These are phyloP conservation scores for Ophiosphaerella korrae DNA, from an alignment of 2,329 filamentous ascomycete genomes.

Conservation along the genomic window DNA sequence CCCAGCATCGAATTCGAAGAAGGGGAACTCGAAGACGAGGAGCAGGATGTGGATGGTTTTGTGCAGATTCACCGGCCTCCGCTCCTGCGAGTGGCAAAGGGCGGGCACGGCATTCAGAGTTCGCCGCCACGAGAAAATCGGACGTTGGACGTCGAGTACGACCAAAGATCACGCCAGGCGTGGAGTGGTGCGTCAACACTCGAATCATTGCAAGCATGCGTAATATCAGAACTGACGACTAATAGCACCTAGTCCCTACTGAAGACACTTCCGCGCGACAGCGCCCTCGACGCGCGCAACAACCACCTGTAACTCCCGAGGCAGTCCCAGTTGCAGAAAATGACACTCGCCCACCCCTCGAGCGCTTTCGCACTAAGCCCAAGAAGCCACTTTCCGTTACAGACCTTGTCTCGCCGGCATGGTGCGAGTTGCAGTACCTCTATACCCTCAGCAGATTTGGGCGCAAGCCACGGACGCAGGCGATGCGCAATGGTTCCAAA, in stretches of 20 bases:
- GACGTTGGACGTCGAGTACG: slow-evolving; percentile 52
- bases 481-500: slow-evolving; percentile 81
- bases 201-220: neutral
- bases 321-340: slow-evolving; percentile 7
- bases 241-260: slow-evolving; percentile 45
- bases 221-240: slow-evolving; percentile 43
- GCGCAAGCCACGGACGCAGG: slow-evolving; percentile 72
- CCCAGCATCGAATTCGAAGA: slow-evolving; percentile 31
- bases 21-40: slow-evolving; percentile 25
- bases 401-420: slow-evolving; percentile 85
- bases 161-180: slow-evolving; percentile 42
- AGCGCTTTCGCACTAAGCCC: slow-evolving; percentile 77
- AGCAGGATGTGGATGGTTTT: slow-evolving; percentile 51
- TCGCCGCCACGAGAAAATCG: slow-evolving; percentile 25
- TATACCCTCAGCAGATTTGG: slow-evolving; percentile 82
- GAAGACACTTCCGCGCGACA: slow-evolving; percentile 21
- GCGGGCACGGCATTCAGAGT: slow-evolving; percentile 15
- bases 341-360: slow-evolving; percentile 66
- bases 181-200: slow-evolving; percentile 37
- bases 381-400: slow-evolving; percentile 83
- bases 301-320: neutral
- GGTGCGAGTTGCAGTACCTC: slow-evolving; percentile 95
- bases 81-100: slow-evolving; percentile 23
- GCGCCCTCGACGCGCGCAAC: neutral
- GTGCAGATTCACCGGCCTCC: slow-evolving; percentile 45